A percentile compares a stretch with the other conserved stretches of the same genome.
Evolutionary conservation across 2,329 filamentous ascomycete genomes (phyloP).

Genomic region (Pyrenophora graminea): DNA sequence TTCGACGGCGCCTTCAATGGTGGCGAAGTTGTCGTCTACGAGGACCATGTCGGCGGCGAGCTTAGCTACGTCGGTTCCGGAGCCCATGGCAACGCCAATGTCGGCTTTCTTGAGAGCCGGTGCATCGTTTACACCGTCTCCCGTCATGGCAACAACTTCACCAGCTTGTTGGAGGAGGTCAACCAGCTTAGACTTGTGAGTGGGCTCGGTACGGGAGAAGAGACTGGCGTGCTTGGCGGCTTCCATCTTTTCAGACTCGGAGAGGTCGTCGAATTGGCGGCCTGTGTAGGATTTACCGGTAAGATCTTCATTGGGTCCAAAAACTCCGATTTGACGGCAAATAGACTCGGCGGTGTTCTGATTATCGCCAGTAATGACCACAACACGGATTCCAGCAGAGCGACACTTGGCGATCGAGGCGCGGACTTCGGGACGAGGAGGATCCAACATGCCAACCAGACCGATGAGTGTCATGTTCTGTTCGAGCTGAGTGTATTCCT

Average conservation of each 20-base stretch:
- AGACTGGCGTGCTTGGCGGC: slow-evolving; percentile 85
- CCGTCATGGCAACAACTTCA: slow-evolving; percentile 98
- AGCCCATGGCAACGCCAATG: slow-evolving; percentile 98
- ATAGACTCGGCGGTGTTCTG: slow-evolving; percentile 97
- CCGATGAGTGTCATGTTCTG: slow-evolving; percentile 94
- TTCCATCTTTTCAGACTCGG: slow-evolving; percentile 75
- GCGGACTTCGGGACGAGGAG: slow-evolving; percentile 88
- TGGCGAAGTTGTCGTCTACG: slow-evolving; percentile 98
- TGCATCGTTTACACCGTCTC: slow-evolving; percentile 97
- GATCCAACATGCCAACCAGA: slow-evolving; percentile 94
- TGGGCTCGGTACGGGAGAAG: slow-evolving; percentile 94
- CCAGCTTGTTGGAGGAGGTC: slow-evolving; percentile 91
- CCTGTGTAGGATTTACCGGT: slow-evolving; percentile 93
- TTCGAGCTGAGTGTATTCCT: slow-evolving; percentile 85
- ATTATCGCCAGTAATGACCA: slow-evolving; percentile 98
- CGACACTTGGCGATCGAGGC: slow-evolving; percentile 86
- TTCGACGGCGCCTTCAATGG: slow-evolving; percentile 93
- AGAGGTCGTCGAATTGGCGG: slow-evolving; percentile 88
- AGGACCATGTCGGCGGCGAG: slow-evolving; percentile 98
- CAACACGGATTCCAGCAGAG: slow-evolving; percentile 90
- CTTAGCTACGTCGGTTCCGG: slow-evolving; percentile 95
- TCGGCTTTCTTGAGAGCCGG: slow-evolving; percentile 98
- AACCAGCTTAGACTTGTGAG: slow-evolving; percentile 96
- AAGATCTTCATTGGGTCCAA: slow-evolving; percentile 78
- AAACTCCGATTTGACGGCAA: slow-evolving; percentile 95